Conservation (phyloP, 257 asterid species). For the Solanum okadae region DNA sequence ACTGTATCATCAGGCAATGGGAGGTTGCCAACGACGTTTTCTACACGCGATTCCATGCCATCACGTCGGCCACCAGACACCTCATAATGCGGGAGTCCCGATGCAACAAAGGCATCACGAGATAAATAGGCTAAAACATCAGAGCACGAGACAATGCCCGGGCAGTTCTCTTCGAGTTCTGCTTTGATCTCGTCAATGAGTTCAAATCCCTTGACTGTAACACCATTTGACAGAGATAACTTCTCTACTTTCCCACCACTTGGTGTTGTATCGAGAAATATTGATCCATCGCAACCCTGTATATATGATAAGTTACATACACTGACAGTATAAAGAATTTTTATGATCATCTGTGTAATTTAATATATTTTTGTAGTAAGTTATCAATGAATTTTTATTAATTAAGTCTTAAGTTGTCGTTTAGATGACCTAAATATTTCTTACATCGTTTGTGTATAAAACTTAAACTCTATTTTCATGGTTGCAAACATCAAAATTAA, state of each 20-base stretch:
- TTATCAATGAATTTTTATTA: neutral
- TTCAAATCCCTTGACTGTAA: slow-evolving; percentile 27
- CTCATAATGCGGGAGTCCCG: slow-evolving; percentile 32
- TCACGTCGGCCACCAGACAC: slow-evolving; percentile 46
- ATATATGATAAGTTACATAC: neutral
- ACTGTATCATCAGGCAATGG: slow-evolving; percentile 28
- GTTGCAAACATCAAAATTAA: neutral
- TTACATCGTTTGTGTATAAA: neutral
- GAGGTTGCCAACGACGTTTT: slow-evolving; percentile 11
- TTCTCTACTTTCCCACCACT: slow-evolving; percentile 37
- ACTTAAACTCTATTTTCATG: neutral
- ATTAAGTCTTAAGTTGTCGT: neutral
- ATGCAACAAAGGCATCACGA: slow-evolving; percentile 39
- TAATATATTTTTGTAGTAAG: neutral
- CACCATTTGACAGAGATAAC: slow-evolving; percentile 26
- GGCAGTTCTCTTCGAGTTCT: slow-evolving; percentile 38
- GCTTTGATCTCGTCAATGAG: slow-evolving; percentile 37
- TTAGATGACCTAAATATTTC: neutral
- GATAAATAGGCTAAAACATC: slow-evolving; percentile 39
- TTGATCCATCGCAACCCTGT: slow-evolving; percentile 69
- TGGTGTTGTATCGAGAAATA: slow-evolving; percentile 44
- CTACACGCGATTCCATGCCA: slow-evolving; percentile 25
- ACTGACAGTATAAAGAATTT: neutral
- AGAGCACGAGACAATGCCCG: slow-evolving; percentile 54
- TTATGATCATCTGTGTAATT: neutral